Base-by-base conservation (phyloP, 495 filamentous ascomycete species). In the Penicillium turbatum region DNA sequence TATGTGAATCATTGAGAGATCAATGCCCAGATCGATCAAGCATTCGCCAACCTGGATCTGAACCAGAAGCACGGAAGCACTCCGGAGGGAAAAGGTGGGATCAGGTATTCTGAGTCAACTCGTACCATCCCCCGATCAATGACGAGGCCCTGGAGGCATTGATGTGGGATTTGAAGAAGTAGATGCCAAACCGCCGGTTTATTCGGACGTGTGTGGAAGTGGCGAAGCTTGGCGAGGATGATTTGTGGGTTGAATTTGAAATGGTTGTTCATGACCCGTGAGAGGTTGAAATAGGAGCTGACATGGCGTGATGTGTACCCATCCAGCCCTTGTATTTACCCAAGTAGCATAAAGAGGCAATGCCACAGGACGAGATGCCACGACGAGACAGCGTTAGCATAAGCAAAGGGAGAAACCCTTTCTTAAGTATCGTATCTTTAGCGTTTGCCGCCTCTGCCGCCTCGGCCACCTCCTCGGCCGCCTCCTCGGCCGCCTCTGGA, bases 181-280 rank as follows among this genome's bases (percentile, higher is more conserved):
- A 71, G 57, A 71, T 78, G 64, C 80, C 78, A 2, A 40, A 73
- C 8, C 76, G 82, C 54, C 56, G 72, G 53, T 78, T 78, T 3
- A 56, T 79, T 26, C 81, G 72, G 77, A 81, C 78, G 1, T 64
- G 59, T 41, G 55, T 82, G 27, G 79, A 74, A 5, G 76, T 81
- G 8, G 45, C 51, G 3, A 55, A 64, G 48, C 56, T 82, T 6
- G 78, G 63, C 6, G 53, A 72, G 39, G 71, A 70, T 51, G 70
- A 62, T 55, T 82, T 82, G 79, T 55, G 70, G n/a, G 72, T 81
- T 27, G 79, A 82, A 63, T 77, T 83, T 57, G 82, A 85, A 60
- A 80, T 81, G 38, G 65, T 66, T 40, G 78, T 79, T 10, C 62
- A 77, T 67, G 63, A 62, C 51, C 57, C 60, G 32, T 54, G 39